These are phyloP conservation scores for Rhynchospora pubera DNA, from an alignment of 176 grass and related monocot species.

Conservation along the genomic window DNA sequence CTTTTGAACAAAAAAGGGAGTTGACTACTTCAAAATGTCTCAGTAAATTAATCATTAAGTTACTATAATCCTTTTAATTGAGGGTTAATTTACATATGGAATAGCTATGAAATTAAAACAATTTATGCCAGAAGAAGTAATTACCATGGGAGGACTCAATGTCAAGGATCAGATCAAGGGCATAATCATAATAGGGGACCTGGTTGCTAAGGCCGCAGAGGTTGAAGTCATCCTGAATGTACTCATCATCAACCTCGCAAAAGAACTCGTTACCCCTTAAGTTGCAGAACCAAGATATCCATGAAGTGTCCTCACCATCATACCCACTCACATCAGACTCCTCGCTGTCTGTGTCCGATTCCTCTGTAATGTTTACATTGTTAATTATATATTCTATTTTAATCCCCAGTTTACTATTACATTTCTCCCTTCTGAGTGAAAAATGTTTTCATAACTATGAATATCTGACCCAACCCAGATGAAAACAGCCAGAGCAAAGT, in stretches of 20 bases:
- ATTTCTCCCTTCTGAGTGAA: not conserved
- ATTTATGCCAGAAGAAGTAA: not conserved
- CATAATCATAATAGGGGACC: conserved; percentile 94
- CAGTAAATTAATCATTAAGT: too few relatives aligned
- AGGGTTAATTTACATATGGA: conserved; percentile 3
- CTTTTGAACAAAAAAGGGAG: not conserved
- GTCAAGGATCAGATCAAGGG: conserved; percentile 93
- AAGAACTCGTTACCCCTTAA: conserved; percentile 93
- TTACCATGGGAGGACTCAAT: conserved; percentile 89
- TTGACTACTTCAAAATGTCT: not conserved
- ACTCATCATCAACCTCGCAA: conserved; percentile 94
- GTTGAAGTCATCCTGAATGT: conserved; percentile 98
- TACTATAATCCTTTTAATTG: not conserved
- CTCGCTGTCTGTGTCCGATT: conserved; percentile 76
- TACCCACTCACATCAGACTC: conserved; percentile 90
- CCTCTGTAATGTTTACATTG: conserved; percentile 34
- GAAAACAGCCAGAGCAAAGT: not conserved
- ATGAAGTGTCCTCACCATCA: conserved; percentile 85
- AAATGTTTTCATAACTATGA: not conserved
- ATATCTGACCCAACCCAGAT: not conserved
- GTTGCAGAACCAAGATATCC: conserved; percentile 97
- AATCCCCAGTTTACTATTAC: not conserved
- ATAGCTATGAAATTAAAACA: not conserved
- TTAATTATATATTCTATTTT: not conserved
- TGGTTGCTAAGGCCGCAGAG: conserved; percentile 91